Evolutionary conservation across 2,329 filamentous ascomycete species (phyloP).

Genomic region (Annulohypoxylon truncatum): DNA sequence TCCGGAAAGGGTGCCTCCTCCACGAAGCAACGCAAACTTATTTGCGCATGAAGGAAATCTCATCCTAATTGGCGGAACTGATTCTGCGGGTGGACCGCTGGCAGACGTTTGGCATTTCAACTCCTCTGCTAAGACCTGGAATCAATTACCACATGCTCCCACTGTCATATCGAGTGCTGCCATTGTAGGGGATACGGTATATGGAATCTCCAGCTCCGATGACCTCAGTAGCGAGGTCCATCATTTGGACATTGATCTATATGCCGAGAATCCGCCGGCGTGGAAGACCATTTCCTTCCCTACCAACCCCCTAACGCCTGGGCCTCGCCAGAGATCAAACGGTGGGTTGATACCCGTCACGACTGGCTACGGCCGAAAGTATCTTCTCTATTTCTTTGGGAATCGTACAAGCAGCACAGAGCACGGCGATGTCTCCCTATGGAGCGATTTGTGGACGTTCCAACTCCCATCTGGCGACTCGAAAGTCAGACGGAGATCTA

Average conservation of each 20-base stretch:
- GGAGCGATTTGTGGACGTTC: conserved; percentile 63
- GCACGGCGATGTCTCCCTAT: conserved; percentile 43
- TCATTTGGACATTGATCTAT: conserved; percentile 50
- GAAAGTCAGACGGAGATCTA: conserved; percentile 37
- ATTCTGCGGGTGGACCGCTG: conserved; percentile 43
- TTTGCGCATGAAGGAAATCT: conserved; percentile 59
- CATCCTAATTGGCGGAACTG: conserved; percentile 61
- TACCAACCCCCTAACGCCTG: conserved; percentile 53
- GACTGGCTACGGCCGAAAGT: conserved; percentile 64
- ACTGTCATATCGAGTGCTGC: conserved; percentile 55
- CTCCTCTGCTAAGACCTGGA: conserved; percentile 61
- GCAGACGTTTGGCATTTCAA: conserved; percentile 65
- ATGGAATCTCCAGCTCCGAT: conserved; percentile 57
- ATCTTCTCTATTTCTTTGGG: conserved; percentile 64
- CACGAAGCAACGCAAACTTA: conserved; percentile 50
- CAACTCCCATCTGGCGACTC: conserved; percentile 58
- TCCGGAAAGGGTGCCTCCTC: conserved; percentile 47
- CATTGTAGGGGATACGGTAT: conserved; percentile 59
- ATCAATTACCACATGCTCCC: conserved; percentile 59
- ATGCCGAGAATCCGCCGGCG: conserved; percentile 48
- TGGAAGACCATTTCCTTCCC: conserved; percentile 55
- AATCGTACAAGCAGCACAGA: conserved; percentile 44
- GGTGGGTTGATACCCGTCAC: conserved; percentile 59
- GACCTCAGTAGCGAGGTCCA: conserved; percentile 52
- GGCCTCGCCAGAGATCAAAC: conserved; percentile 57